These are phyloP conservation scores for Beauveria rudraprayagi DNA, from an alignment of 2,329 filamentous ascomycete genomes.

Conservation along the genomic window DNA sequence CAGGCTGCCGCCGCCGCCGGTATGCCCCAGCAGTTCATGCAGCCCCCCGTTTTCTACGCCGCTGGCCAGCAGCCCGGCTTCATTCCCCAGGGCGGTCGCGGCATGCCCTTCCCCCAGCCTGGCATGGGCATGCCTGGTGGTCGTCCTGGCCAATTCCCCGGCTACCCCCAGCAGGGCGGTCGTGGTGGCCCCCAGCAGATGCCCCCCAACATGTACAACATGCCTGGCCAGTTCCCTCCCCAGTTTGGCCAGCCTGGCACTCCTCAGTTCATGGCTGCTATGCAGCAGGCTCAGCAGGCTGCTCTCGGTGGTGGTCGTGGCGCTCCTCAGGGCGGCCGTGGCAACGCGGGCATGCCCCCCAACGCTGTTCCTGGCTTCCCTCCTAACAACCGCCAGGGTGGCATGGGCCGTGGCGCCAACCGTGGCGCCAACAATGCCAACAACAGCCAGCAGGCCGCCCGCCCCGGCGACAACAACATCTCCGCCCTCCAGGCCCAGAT, in stretches of 20 bases:
- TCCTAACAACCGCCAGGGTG: constrained; percentile 46
- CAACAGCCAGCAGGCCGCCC: constrained; percentile 27
- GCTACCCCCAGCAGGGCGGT: constrained; percentile 78
- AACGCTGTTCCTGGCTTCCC: constrained; percentile 50
- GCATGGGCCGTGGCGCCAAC: constrained; percentile 38
- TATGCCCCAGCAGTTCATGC: constrained; percentile 83
- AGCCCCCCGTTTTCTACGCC: constrained; percentile 85
- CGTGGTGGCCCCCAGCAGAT: constrained; percentile 84
- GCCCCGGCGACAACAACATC: constrained; percentile 34
- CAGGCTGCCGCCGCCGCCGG: constrained; percentile 86
- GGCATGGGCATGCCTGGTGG: constrained; percentile 62
- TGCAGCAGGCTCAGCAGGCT: constrained; percentile 66
- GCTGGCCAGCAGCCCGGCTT: constrained; percentile 70
- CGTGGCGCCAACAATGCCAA: constrained; percentile 39
- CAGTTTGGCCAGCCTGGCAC: constrained; percentile 73
- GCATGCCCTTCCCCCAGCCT: constrained; percentile 58
- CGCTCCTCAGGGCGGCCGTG: constrained; percentile 59
- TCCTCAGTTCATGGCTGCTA: constrained; percentile 72
- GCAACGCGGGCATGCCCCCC: constrained; percentile 45
- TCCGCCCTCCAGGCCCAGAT: constrained; percentile 48
- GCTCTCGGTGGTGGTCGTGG: constrained; percentile 54
- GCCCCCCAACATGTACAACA: constrained; percentile 76
- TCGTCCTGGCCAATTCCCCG: constrained; percentile 79
- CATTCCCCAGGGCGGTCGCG: constrained; percentile 56
- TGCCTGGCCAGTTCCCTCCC: constrained; percentile 73